phyloP scores from a whole-genome alignment of 108 stramenopile species.

The Mayamaea pseudoterrestris region DNA sequence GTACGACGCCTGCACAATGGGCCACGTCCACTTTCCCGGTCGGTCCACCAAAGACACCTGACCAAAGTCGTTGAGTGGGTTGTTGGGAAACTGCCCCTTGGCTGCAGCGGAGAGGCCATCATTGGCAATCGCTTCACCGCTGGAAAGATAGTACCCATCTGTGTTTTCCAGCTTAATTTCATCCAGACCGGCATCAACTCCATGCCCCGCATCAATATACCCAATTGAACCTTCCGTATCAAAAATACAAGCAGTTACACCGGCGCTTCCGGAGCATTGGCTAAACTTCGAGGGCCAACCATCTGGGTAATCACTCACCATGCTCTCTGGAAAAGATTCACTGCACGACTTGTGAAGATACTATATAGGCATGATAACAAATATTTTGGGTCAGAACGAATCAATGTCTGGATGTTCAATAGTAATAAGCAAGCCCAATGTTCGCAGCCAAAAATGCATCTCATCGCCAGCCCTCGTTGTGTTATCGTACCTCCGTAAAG shows the following conservation, averaged over 20 bases:
- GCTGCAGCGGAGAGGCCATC: conserved; percentile 49
- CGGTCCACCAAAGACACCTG: conserved; percentile 30
- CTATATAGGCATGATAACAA: no score
- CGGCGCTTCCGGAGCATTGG: conserved; percentile 31
- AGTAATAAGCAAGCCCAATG: no score
- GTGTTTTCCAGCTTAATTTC: conserved; percentile 65
- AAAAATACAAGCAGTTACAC: conserved; percentile 51
- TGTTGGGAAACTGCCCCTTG: conserved; percentile 25
- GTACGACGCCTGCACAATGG: conserved; percentile 71
- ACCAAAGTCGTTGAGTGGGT: conserved; percentile 45
- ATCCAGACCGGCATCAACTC: conserved; percentile 37
- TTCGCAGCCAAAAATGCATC: conserved; percentile 45
- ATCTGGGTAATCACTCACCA: no score
- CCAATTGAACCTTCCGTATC: conserved; percentile 59
- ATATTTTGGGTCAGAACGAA: no score
- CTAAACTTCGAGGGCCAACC: no score
- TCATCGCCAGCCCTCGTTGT: no score
- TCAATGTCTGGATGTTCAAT: no score
- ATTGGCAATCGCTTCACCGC: conserved; percentile 27
- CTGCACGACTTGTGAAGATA: no score
- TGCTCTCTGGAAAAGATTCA: no score
- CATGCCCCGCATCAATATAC: conserved; percentile 79
- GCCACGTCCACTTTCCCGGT: conserved; percentile 58
- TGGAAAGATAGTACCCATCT: conserved; percentile 40
- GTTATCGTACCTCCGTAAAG: conserved; percentile 32